Conservation (phyloP, 2,329 filamentous ascomycete genomes). For the Cladophialophora yegresii region DNA sequence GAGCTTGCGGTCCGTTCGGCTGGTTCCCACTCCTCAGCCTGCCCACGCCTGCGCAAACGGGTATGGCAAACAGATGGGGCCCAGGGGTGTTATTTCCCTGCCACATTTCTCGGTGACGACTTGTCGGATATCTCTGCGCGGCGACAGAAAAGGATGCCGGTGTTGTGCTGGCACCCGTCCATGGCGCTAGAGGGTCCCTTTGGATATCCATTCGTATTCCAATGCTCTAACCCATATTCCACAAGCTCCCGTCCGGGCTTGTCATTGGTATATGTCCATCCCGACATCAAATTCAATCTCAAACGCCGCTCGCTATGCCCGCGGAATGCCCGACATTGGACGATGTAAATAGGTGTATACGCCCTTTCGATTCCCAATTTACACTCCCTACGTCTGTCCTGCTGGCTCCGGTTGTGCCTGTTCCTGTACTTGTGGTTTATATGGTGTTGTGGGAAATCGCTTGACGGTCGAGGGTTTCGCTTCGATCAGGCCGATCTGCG, state of each 20-base stretch:
- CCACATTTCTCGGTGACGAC: background rate
- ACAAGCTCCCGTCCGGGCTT: background rate
- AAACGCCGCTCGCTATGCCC: slow-evolving; percentile 6
- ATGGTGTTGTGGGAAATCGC: slow-evolving; percentile 15
- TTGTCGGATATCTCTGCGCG: background rate
- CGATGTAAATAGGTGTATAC: background rate
- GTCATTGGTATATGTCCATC: background rate
- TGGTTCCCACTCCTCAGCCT: background rate
- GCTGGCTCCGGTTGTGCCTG: background rate
- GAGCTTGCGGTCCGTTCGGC: too few species aligned
- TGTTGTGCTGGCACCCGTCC: background rate
- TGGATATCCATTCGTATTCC: background rate
- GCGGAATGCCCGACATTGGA: background rate
- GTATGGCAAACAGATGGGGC: background rate
- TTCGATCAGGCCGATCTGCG: slow-evolving; percentile 34
- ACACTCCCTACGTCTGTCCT: slow-evolving; percentile 1
- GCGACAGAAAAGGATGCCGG: background rate
- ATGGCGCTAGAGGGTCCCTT: background rate
- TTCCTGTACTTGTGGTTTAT: slow-evolving; percentile 3
- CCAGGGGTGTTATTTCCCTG: background rate
- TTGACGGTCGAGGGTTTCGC: slow-evolving; percentile 28
- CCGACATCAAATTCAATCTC: background rate
- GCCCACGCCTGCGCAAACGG: background rate
- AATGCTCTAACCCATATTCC: background rate
- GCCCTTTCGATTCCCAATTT: background rate